A percentile compares a stretch with the other conserved stretches of the same genome.
These are phyloP conservation scores for Chlorella sp. DNA, from an alignment of 139 green algal genomes.

Conservation along the genomic window DNA sequence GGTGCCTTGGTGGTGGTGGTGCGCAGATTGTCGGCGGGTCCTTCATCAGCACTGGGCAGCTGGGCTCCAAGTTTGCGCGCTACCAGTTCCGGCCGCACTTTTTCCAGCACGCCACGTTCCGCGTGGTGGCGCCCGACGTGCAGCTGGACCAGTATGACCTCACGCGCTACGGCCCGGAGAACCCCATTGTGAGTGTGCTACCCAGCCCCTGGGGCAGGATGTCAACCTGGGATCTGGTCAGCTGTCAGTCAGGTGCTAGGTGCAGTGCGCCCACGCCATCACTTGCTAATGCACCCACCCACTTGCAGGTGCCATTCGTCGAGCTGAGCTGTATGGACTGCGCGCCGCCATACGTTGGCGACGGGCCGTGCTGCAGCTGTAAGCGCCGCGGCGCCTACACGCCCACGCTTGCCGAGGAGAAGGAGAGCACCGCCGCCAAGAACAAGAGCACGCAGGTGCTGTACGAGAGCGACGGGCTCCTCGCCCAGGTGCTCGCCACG, in stretches of 20 bases:
- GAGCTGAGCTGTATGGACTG: conserved; percentile 65
- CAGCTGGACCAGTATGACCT: conserved; percentile 12
- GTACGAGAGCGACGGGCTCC: conserved; percentile 45
- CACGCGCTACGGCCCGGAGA: conserved; percentile 9
- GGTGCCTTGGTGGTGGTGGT: too few relatives aligned
- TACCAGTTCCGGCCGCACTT: conserved; percentile 82
- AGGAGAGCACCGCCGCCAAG: conserved; percentile 18
- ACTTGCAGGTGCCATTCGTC: conserved; percentile 37
- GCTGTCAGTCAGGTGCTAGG: too few relatives aligned
- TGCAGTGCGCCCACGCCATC: too few relatives aligned
- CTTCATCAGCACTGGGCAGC: conserved; percentile 70
- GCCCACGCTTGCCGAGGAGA: conserved; percentile 32
- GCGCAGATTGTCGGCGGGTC: conserved; percentile 65
- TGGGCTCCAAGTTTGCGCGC: conserved; percentile 61
- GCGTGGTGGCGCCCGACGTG: conserved; percentile 27
- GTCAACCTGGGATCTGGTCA: too few relatives aligned
- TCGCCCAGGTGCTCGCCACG: conserved; percentile 46
- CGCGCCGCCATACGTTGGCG: conserved; percentile 47
- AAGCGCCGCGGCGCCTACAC: conserved; percentile 35
- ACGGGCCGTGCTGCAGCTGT: conserved; percentile 53
- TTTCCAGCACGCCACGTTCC: conserved; percentile 65
- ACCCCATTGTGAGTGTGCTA: conserved; percentile 16
- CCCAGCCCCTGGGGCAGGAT: too few relatives aligned
- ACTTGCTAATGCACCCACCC: too few relatives aligned
- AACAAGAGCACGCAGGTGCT: conserved; percentile 11